These are phyloP conservation scores for Cryphonectria naterciae DNA, from an alignment of 2,329 filamentous ascomycete species.

Conservation along the genomic window DNA sequence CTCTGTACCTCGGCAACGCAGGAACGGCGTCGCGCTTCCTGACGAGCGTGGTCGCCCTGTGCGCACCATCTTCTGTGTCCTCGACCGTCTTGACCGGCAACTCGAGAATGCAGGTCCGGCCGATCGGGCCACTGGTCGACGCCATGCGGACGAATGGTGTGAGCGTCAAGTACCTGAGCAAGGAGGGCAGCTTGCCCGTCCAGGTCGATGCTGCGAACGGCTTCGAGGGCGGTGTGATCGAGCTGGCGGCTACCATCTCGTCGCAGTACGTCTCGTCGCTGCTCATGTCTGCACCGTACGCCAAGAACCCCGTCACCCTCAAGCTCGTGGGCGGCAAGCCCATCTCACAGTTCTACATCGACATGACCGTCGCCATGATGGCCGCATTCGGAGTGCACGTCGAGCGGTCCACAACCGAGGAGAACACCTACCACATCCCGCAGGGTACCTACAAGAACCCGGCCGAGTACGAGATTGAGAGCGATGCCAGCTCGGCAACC, in stretches of 20 bases:
- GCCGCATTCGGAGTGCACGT: slow-evolving; percentile 84
- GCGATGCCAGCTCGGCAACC: slow-evolving; percentile 95
- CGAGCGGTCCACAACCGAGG: slow-evolving; percentile 73
- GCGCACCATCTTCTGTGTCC: slow-evolving; percentile 64
- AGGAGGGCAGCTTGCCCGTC: slow-evolving; percentile 81
- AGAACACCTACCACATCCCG: slow-evolving; percentile 93
- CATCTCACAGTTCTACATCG: slow-evolving; percentile 95
- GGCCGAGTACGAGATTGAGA: slow-evolving; percentile 85
- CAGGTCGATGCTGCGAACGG: slow-evolving; percentile 81
- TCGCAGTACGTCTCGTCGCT: slow-evolving; percentile 99
- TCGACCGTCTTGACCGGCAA: slow-evolving; percentile 90
- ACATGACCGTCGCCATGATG: slow-evolving; percentile 99
- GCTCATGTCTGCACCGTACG: slow-evolving; percentile 95
- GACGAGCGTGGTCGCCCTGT: slow-evolving; percentile 87
- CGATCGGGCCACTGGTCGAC: slow-evolving; percentile 91
- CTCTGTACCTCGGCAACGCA: slow-evolving; percentile 93
- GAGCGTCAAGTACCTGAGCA: slow-evolving; percentile 83
- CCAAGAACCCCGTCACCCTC: slow-evolving; percentile 89
- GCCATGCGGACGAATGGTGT: slow-evolving; percentile 86
- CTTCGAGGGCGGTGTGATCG: slow-evolving; percentile 83
- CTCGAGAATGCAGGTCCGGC: slow-evolving; percentile 91
- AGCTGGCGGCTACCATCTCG: slow-evolving; percentile 91
- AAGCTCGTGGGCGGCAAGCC: slow-evolving; percentile 94
- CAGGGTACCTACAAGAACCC: slow-evolving; percentile 84
- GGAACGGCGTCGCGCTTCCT: slow-evolving; percentile 95